Evolutionary conservation across 441 rosid genomes (phyloP), one percentile per base, ranked within the genome.

Genomic region (Aquilaria agallochum): DNA sequence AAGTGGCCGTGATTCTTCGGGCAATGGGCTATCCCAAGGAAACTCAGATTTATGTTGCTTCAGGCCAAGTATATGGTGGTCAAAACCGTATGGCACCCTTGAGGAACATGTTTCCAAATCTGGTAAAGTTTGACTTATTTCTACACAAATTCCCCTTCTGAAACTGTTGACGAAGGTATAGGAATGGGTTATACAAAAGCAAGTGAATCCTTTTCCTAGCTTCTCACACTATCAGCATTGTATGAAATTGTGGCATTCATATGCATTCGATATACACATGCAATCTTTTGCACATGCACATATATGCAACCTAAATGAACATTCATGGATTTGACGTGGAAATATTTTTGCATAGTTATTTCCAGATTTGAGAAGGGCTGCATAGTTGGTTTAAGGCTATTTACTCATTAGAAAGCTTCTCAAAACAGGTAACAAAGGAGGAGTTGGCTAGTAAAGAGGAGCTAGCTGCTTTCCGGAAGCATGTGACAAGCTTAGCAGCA

Each of bases 11-110:
- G 65, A 75, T 95, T 73, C 84, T 95, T 59, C 89, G 98, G 0
- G 98, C 97, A 62, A 92, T 92, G 98, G 99, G 99, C 0, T 95
- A 95, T 81, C 95, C 98, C 4, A 89, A 92, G 81, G 95, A 85
- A 78, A 95, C 99, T 57, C 99, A 95, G 74, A 95, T 95, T 36
- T 95, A 95, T 66, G 99, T 95, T 66, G 99, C 99, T 78, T 95
- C 97, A 60, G 99, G 99, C 62, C 96, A 89, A 79, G 97, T 92
- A 71, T 95, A 92, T 71, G 98, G 99, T 32, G 98, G 99, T 57
- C 96, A 95, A 68, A 95, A 95, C 64, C 92, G 99, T 68, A 89
- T 95, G 99, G 99, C 99, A 65, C 98, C 98, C 34, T 75, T 92
- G 40, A 82, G 97, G 78, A 92, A 92, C 86, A 89, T 95, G 99